phyloP scores from a whole-genome alignment of 805 yeast species.

The Barnettozyma salicaria region DNA sequence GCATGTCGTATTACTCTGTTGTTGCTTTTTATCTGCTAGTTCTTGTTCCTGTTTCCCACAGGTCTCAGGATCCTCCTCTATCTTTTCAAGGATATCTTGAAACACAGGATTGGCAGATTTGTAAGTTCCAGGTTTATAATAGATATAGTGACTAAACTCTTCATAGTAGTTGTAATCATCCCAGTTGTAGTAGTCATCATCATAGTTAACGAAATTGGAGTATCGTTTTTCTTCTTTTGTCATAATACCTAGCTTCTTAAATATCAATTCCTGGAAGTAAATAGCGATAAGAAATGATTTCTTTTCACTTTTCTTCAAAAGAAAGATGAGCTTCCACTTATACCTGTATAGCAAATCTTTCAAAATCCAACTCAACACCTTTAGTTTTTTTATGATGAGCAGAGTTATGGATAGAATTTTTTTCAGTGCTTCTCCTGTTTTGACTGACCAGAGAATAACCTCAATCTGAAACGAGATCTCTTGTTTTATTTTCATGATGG shows the following conservation, averaged over 20 bases:
- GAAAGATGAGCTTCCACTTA: slow-evolving; percentile 19
- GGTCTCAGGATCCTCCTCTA: neutral
- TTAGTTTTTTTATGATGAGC: slow-evolving; percentile 16
- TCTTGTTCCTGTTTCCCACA: slow-evolving; percentile 2
- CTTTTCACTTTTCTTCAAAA: slow-evolving; percentile 12
- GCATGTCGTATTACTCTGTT: too few relatives aligned
- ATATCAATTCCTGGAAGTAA: slow-evolving; percentile 15
- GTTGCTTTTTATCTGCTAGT: too few relatives aligned
- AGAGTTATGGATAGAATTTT: slow-evolving; percentile 12
- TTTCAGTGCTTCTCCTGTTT: slow-evolving; percentile 11
- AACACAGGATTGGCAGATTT: slow-evolving; percentile 7
- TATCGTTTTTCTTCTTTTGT: slow-evolving; percentile 9
- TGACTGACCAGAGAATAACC: slow-evolving; percentile 12
- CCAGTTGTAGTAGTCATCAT: slow-evolving; percentile 13
- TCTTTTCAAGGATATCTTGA: slow-evolving; percentile 3
- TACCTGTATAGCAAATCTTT: slow-evolving; percentile 20
- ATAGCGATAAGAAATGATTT: slow-evolving; percentile 12
- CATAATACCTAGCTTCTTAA: slow-evolving; percentile 14
- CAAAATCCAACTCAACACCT: slow-evolving; percentile 19
- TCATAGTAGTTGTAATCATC: slow-evolving; percentile 19
- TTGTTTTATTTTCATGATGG: slow-evolving; percentile 12
- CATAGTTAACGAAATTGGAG: slow-evolving; percentile 8
- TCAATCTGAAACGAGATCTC: slow-evolving; percentile 12
- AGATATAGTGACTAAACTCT: slow-evolving; percentile 14
- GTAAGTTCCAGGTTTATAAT: slow-evolving; percentile 7